Evolutionary conservation across 2,329 filamentous ascomycete genomes (phyloP).

Genomic region (Phyllosticta paracitricarpa): DNA sequence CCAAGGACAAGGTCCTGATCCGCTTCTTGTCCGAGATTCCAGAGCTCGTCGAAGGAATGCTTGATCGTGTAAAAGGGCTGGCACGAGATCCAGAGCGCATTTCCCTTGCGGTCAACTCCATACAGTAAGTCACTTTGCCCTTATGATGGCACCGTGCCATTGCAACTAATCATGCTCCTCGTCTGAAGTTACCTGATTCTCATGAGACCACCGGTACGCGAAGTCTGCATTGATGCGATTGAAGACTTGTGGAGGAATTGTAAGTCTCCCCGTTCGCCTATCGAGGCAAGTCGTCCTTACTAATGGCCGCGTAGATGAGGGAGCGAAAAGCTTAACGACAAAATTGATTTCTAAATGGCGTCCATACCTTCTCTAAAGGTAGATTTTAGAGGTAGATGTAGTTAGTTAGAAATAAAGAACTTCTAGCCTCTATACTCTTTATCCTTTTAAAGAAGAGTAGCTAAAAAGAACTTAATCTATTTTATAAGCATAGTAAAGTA

Average conservation of each 20-base stretch:
- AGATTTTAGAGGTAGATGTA: neutral
- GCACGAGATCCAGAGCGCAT: slow-evolving; percentile 56
- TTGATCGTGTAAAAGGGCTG: slow-evolving; percentile 58
- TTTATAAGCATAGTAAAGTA: neutral
- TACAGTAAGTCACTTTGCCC: slow-evolving; percentile 38
- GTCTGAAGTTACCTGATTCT: slow-evolving; percentile 42
- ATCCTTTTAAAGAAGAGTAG: neutral
- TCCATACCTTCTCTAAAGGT: slow-evolving; percentile 34
- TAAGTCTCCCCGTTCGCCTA: slow-evolving; percentile 20
- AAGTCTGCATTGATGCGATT: slow-evolving; percentile 47
- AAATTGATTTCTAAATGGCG: slow-evolving; percentile 48
- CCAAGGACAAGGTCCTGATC: slow-evolving; percentile 80
- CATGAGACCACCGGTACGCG: slow-evolving; percentile 49
- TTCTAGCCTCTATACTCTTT: neutral
- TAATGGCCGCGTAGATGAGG: slow-evolving; percentile 26
- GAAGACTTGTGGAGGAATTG: slow-evolving; percentile 49
- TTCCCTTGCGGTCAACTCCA: slow-evolving; percentile 45
- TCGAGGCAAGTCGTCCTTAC: neutral
- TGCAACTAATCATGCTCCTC: neutral
- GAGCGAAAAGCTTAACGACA: slow-evolving; percentile 37
- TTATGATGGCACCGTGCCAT: too few relatives aligned
- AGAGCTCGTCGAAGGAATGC: slow-evolving; percentile 59
- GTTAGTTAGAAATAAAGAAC: neutral
- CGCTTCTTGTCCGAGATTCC: slow-evolving; percentile 89
- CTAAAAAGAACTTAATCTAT: neutral